A percentile compares a stretch with the other conserved stretches of the same genome.
These are phyloP conservation scores for Colletotrichum sp. DNA, from an alignment of 2,329 filamentous ascomycete genomes.

Conservation along the genomic window DNA sequence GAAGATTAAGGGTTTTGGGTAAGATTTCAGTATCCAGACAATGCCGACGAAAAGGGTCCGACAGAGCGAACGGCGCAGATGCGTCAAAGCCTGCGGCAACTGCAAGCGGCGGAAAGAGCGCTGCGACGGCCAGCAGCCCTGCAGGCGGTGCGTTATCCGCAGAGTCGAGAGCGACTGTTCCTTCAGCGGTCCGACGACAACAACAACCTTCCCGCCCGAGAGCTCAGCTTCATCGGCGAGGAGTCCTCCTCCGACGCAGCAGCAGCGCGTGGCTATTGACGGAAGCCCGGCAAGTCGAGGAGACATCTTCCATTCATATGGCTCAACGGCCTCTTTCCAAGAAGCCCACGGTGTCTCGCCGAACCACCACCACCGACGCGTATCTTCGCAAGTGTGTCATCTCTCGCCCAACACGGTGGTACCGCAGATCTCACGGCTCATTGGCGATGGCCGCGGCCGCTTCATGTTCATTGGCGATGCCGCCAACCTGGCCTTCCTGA, in stretches of 20 bases:
- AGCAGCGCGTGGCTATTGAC: background rate
- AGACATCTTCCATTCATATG: background rate
- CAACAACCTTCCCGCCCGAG: background rate
- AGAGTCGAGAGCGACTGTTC: constrained; percentile 25
- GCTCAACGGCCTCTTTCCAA: background rate
- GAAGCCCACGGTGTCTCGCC: background rate
- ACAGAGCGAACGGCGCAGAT: constrained; percentile 28
- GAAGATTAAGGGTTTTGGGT: background rate
- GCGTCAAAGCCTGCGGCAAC: constrained; percentile 28
- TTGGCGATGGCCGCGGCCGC: constrained; percentile 35
- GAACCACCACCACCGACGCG: background rate
- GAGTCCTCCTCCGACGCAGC: background rate
- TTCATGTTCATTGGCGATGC: constrained; percentile 43
- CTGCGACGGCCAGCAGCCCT: constrained; percentile 31
- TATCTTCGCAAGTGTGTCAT: constrained; percentile 3
- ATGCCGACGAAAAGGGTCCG: constrained; percentile 28
- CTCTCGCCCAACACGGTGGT: constrained; percentile 16
- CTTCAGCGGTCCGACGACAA: constrained; percentile 11
- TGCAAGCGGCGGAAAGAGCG: constrained; percentile 35
- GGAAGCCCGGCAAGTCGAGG: background rate
- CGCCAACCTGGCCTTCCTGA: constrained; percentile 36
- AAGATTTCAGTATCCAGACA: background rate
- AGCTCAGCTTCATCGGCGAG: background rate
- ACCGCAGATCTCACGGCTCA: constrained; percentile 31
- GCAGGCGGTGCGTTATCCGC: constrained; percentile 28